These are phyloP conservation scores for Candida ovalis DNA, from an alignment of 805 yeast species.

Conservation along the genomic window DNA sequence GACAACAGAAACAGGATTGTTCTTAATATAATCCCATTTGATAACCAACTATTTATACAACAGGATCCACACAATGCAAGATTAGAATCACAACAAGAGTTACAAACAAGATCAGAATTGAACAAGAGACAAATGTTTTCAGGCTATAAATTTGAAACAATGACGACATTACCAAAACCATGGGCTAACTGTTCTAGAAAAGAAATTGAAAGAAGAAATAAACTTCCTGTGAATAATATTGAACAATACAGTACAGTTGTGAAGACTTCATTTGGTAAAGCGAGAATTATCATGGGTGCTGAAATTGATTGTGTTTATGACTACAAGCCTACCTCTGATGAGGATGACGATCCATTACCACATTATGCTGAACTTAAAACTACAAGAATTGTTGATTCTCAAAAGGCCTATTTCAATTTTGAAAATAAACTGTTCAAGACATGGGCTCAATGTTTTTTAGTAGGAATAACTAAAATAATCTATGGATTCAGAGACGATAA, in stretches of 20 bases:
- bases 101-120: constrained; percentile 31
- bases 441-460: constrained; percentile 92
- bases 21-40: constrained; percentile 63
- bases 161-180: constrained; percentile 73
- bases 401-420: constrained; percentile 57
- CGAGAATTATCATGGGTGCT: constrained; percentile 70
- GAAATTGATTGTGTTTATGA: constrained; percentile 93
- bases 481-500: constrained; percentile 85
- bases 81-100: constrained; percentile 28
- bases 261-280: constrained; percentile 75
- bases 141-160: constrained; percentile 83
- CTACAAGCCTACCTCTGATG: constrained; percentile 47
- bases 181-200: constrained; percentile 66
- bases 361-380: constrained; percentile 90
- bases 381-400: constrained; percentile 48
- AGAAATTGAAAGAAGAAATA: constrained; percentile 62
- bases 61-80: constrained; percentile 32
- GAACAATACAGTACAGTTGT: constrained; percentile 83
- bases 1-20: constrained; percentile 52
- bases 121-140: constrained; percentile 45
- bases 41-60: constrained; percentile 68
- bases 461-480: constrained; percentile 76
- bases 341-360: constrained; percentile 43
- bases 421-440: constrained; percentile 74
- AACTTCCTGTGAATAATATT: constrained; percentile 58